Percentiles rank a stretch among this genome's conserved stretches.
Conservation (phyloP, 192 early-diverging fungal species). For the Diversispora epigaea region DNA sequence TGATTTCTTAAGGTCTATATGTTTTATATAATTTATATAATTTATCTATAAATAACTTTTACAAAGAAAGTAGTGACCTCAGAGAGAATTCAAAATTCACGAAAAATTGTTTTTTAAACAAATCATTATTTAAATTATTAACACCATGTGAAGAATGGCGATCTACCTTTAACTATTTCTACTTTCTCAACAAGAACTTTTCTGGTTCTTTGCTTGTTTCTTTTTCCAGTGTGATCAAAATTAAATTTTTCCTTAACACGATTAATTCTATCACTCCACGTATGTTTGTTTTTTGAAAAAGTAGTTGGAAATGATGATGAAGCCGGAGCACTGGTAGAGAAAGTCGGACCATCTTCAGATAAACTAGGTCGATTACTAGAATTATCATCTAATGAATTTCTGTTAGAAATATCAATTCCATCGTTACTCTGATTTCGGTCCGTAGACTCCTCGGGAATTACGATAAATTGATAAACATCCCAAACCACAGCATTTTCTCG, state of each 20-base stretch:
- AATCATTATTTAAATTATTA: neutral
- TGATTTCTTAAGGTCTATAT: too few relatives aligned
- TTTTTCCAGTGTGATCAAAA: neutral
- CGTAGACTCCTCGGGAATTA: slow-evolving; percentile 7
- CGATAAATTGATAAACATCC: slow-evolving; percentile 49
- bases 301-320: neutral
- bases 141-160: slow-evolving; percentile 30
- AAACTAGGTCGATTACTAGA: neutral
- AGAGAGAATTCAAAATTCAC: too few relatives aligned
- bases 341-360: neutral
- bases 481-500: slow-evolving; percentile 48
- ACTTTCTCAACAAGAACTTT: slow-evolving; percentile 13
- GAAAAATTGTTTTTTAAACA: too few relatives aligned
- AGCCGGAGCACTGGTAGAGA: slow-evolving; percentile 16
- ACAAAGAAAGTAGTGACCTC: too few relatives aligned
- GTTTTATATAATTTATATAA: too few relatives aligned
- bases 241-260: slow-evolving; percentile 12
- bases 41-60: too few relatives aligned
- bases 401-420: slow-evolving; percentile 1
- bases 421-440: neutral
- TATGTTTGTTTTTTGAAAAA: neutral
- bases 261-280: slow-evolving; percentile 21
- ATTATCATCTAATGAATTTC: neutral
- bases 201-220: neutral
- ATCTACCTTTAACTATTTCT: slow-evolving; percentile 19